These are phyloP conservation scores for Leonotis leonurus DNA, from an alignment of 257 asterid species.

Conservation along the genomic window DNA sequence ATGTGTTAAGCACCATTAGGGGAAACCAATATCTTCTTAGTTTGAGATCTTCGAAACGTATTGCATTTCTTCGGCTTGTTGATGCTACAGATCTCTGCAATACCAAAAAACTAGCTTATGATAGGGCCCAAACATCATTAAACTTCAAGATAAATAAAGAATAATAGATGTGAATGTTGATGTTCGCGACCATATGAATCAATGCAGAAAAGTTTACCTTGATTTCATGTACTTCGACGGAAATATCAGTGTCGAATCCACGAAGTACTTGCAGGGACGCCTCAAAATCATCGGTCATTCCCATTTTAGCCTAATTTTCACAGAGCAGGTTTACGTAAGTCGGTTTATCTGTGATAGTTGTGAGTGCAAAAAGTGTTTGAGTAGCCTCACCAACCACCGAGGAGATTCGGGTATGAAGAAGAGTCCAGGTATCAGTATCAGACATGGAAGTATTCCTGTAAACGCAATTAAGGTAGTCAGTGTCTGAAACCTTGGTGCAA, in stretches of 20 bases:
- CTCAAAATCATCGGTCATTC: constrained; percentile 85
- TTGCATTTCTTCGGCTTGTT: constrained; percentile 58
- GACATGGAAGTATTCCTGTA: constrained; percentile 48
- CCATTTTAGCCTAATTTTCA: constrained; percentile 82
- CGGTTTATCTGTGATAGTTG: background rate
- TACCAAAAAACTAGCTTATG: constrained; percentile 5
- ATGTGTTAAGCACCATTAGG: constrained; percentile 53
- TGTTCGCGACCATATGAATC: background rate
- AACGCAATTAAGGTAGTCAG: constrained; percentile 9
- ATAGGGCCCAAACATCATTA: background rate
- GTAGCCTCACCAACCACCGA: constrained; percentile 88
- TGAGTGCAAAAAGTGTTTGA: background rate
- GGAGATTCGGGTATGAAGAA: constrained; percentile 80
- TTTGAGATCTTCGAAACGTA: constrained; percentile 76
- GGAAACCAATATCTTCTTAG: constrained; percentile 95
- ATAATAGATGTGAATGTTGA: background rate
- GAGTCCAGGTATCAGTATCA: constrained; percentile 47
- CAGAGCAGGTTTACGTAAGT: constrained; percentile 14
- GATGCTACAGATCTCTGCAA: constrained; percentile 75
- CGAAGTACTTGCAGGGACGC: constrained; percentile 92
- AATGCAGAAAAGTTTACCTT: constrained; percentile 33
- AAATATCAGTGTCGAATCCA: constrained; percentile 88
- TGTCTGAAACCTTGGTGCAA: too few species aligned
- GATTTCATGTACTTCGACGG: constrained; percentile 77
- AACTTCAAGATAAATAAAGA: background rate